Conservation (phyloP, 2,329 filamentous ascomycete genomes). For the Stromatinia cepivora region DNA sequence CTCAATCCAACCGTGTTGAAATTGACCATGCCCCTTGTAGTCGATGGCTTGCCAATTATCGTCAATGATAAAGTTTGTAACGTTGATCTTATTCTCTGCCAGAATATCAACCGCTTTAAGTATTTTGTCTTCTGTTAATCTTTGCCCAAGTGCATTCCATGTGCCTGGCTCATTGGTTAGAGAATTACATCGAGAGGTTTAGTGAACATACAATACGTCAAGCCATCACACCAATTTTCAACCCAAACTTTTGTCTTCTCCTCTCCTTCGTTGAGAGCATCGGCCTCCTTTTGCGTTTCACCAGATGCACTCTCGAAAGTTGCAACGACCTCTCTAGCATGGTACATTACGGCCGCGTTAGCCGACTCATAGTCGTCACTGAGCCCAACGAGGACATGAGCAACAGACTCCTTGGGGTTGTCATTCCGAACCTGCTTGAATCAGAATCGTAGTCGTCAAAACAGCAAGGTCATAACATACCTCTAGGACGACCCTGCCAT, state of each 20-base stretch:
- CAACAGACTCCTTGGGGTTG: conserved; percentile 52
- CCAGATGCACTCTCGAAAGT: conserved; percentile 47
- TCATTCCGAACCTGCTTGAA: conserved; percentile 64
- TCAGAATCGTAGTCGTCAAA: neutral
- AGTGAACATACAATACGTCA: conserved; percentile 70
- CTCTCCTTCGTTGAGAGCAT: conserved; percentile 50
- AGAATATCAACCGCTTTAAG: conserved; percentile 72
- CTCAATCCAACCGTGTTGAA: conserved; percentile 67
- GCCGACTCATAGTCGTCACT: conserved; percentile 73
- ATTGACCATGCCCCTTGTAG: conserved; percentile 51
- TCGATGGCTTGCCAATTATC: conserved; percentile 91
- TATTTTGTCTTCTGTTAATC: conserved; percentile 78
- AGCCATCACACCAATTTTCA: conserved; percentile 86
- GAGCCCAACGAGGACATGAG: conserved; percentile 68
- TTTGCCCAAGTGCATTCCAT: conserved; percentile 89
- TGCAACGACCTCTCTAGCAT: conserved; percentile 68
- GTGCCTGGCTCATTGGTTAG: conserved; percentile 54
- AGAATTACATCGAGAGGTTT: neutral
- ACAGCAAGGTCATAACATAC: conserved; percentile 44
- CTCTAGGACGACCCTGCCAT: conserved; percentile 67
- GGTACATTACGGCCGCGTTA: conserved; percentile 80
- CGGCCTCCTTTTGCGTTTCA: conserved; percentile 49
- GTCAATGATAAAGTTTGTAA: conserved; percentile 89
- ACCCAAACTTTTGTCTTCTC: conserved; percentile 60
- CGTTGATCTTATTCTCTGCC: conserved; percentile 68